Evolutionary conservation across 1,139 yeast genomes (phyloP).

Genomic region (Blastobotrys buckinghamii): DNA sequence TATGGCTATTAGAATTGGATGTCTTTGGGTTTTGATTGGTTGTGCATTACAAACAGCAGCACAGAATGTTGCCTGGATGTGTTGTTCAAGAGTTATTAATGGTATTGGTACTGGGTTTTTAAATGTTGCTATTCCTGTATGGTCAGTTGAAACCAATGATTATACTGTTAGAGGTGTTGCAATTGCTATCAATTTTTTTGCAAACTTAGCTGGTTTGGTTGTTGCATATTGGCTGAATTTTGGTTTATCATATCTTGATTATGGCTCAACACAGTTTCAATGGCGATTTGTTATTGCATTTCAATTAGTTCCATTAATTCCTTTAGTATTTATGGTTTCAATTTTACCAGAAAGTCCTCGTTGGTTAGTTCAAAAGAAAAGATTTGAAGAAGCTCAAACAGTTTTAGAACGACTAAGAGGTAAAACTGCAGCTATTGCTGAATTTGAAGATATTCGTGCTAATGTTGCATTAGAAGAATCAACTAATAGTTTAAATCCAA

Average conservation of each 20-base stretch:
- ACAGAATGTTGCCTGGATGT: slow-evolving; percentile 30
- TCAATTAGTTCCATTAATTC: slow-evolving; percentile 23
- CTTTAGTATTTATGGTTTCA: slow-evolving; percentile 9
- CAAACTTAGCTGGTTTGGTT: slow-evolving; percentile 45
- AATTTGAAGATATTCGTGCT: slow-evolving; percentile 19
- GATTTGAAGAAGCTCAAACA: slow-evolving; percentile 12
- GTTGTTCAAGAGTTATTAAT: slow-evolving; percentile 46
- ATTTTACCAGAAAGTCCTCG: slow-evolving; percentile 9
- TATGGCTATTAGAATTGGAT: slow-evolving; percentile 28
- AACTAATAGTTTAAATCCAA: slow-evolving; percentile 7
- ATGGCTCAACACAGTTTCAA: slow-evolving; percentile 19
- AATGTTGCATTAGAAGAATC: slow-evolving; percentile 13
- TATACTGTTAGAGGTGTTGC: slow-evolving; percentile 54
- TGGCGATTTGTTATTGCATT: slow-evolving; percentile 32
- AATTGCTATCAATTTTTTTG: slow-evolving; percentile 42
- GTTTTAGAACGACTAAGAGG: slow-evolving; percentile 10
- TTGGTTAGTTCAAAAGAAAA: slow-evolving; percentile 12
- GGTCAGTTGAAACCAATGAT: slow-evolving; percentile 52
- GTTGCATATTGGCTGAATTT: slow-evolving; percentile 79
- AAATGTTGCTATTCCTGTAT: slow-evolving; percentile 55
- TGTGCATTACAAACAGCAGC: slow-evolving; percentile 33
- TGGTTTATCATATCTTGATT: slow-evolving; percentile 54
- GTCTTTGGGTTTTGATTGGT: slow-evolving; percentile 30
- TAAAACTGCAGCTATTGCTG: slow-evolving; percentile 24
- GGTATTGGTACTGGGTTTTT: slow-evolving; percentile 57